These are phyloP conservation scores for Priceomyces fermenticarens DNA, from an alignment of 805 yeast genomes.

Conservation along the genomic window DNA sequence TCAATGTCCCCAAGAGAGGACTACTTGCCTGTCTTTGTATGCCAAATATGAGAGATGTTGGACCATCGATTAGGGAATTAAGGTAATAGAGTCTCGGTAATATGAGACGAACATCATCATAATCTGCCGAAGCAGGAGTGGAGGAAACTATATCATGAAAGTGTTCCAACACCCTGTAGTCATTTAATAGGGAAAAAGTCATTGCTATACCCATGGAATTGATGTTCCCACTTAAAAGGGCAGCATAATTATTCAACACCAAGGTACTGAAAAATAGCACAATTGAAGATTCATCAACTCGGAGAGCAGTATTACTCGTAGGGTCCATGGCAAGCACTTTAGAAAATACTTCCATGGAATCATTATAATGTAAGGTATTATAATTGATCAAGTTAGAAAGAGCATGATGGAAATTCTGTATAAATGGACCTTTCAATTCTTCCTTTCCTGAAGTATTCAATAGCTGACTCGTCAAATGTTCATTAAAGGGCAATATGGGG, in stretches of 20 bases:
- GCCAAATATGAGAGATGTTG: slow-evolving; percentile 33
- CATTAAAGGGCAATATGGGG: slow-evolving; percentile 43
- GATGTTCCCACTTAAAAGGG: slow-evolving; percentile 57
- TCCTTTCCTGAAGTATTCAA: slow-evolving; percentile 11
- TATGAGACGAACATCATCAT: slow-evolving; percentile 26
- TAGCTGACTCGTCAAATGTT: slow-evolving; percentile 16
- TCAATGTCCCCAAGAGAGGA: slow-evolving; percentile 8
- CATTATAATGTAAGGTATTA: slow-evolving; percentile 28
- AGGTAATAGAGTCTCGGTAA: slow-evolving; percentile 47
- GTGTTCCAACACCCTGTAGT: slow-evolving; percentile 49
- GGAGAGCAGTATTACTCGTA: slow-evolving; percentile 17
- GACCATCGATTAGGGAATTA: slow-evolving; percentile 37
- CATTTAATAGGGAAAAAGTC: slow-evolving; percentile 55
- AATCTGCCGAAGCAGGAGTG: slow-evolving; percentile 8
- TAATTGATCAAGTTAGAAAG: slow-evolving; percentile 38
- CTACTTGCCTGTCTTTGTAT: slow-evolving; percentile 17
- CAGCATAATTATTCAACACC: slow-evolving; percentile 48
- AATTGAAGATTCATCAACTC: slow-evolving; percentile 22
- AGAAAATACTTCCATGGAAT: slow-evolving; percentile 33
- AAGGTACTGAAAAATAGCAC: slow-evolving; percentile 28
- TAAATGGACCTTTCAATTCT: slow-evolving; percentile 26
- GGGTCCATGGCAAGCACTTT: slow-evolving; percentile 37
- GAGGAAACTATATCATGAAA: slow-evolving; percentile 37
- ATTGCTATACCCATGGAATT: slow-evolving; percentile 56
- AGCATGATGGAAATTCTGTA: slow-evolving; percentile 41